Conservation (phyloP, 1,284 basidiomycete species). For the Microbotryum intermedium region DNA sequence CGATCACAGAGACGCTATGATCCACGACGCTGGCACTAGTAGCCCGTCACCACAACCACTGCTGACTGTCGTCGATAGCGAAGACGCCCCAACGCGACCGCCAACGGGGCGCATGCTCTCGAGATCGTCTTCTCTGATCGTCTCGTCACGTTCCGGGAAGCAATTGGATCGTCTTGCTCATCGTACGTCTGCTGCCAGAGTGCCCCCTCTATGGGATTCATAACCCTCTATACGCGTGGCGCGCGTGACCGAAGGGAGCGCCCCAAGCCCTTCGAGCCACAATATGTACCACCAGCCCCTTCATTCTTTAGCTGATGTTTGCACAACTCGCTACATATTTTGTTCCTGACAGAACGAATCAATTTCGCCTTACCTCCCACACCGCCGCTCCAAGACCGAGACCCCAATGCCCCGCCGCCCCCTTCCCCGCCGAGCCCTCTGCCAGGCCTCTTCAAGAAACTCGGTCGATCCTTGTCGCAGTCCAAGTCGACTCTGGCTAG, state of each 20-base stretch:
- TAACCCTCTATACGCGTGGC: too few relatives aligned
- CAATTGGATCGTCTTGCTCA: neutral
- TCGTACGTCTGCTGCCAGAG: neutral
- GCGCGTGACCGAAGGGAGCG: too few relatives aligned
- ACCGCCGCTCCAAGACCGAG: neutral
- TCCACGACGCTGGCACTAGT: neutral
- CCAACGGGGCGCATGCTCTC: neutral
- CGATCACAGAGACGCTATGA: too few relatives aligned
- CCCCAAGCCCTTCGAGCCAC: too few relatives aligned
- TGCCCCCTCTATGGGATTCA: too few relatives aligned
- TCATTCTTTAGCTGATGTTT: neutral
- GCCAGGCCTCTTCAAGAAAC: slow-evolving; percentile 8
- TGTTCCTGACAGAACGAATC: neutral
- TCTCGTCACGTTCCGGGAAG: neutral
- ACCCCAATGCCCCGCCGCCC: neutral
- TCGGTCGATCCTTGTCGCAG: slow-evolving; percentile 14
- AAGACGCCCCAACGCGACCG: neutral
- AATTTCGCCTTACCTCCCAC: neutral
- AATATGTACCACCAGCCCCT: too few relatives aligned
- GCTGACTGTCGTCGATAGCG: neutral
- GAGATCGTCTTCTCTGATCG: neutral
- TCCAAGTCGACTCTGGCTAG: slow-evolving; percentile 11
- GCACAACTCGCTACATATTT: neutral
- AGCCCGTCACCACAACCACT: too few relatives aligned
- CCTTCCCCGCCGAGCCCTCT: neutral